Base-by-base conservation (phyloP, 1,284 basidiomycete species). In the Somion occarium region DNA sequence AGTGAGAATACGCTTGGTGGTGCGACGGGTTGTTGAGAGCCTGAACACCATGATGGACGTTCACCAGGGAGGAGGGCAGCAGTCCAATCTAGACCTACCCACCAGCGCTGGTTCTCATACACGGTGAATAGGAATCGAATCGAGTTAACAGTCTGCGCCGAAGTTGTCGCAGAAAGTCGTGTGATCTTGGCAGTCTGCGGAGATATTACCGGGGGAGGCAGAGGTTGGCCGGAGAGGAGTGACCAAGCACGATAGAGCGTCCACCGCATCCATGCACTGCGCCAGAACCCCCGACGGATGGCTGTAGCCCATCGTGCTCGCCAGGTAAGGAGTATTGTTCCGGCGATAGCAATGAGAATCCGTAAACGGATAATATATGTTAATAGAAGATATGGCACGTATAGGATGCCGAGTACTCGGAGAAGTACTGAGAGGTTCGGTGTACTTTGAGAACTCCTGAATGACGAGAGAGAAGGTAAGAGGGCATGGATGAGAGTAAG, bases 51-150 rank as follows among this genome's bases (percentile, higher is more conserved):
- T 2, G 89, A 88, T 0, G 94, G 91, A 1, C 94, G 83, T 65
- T 98, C 94, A 38, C 84, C 82, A 0, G 94, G 94, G 3, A 98
- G 78, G 4, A 98, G 78, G 0, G 94, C 93, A 2, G 91, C 88
- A 0, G 94, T 96, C 91, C 92, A 98, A 69, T 98, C 88, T 38
- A 91, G 75, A 2, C 85, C 87, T 74, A 91, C 79, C 88, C 88
- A 91, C 95, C 94, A 98, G 3, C 94, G 80, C 71, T 98, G 94
- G 67, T 97, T 98, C 68, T 98, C 94, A 64, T 91, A 88, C 25
- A 97, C 71, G 34, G 88, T 91, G 64, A 94, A 94, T 38, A 89
- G 74, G 71, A 94, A 94, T 43, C 90, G 86, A 22, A 91, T 48
- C 43, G 68, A 48, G 56, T 69, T 44, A 48, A 59, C 47, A 11